Conservation (phyloP, 768 basidiomycete species). For the Hericium alpestre region DNA sequence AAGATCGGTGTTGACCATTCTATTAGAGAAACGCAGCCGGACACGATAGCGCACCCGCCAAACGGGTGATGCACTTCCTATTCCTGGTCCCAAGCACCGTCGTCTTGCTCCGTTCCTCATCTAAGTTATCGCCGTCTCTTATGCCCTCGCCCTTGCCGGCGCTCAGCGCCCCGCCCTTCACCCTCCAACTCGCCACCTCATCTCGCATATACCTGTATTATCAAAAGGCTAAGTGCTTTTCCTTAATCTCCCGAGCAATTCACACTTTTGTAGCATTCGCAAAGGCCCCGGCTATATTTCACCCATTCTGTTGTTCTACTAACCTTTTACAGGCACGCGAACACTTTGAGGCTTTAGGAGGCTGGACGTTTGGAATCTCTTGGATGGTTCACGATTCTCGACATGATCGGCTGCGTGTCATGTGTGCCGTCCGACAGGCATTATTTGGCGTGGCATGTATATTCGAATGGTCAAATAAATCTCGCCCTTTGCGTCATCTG, state of each 20-base stretch:
- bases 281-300: not conserved
- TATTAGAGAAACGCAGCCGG: not conserved
- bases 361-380: too few relatives aligned
- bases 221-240: not conserved
- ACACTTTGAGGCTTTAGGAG: too few relatives aligned
- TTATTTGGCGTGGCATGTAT: too few relatives aligned
- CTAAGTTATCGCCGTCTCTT: not conserved
- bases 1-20: not conserved
- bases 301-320: not conserved
- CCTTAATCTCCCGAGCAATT: not conserved
- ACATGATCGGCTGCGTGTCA: too few relatives aligned
- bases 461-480: too few relatives aligned
- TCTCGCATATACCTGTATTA: not conserved
- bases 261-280: not conserved
- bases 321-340: not conserved
- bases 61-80: not conserved
- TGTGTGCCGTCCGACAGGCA: too few relatives aligned
- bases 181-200: not conserved
- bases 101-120: not conserved
- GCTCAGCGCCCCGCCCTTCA: not conserved
- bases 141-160: not conserved
- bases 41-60: not conserved
- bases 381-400: too few relatives aligned
- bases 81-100: not conserved
- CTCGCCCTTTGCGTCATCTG: too few relatives aligned